These are phyloP conservation scores for Hypoxylon trugodes DNA, from an alignment of 495 filamentous ascomycete species.

Conservation along the genomic window DNA sequence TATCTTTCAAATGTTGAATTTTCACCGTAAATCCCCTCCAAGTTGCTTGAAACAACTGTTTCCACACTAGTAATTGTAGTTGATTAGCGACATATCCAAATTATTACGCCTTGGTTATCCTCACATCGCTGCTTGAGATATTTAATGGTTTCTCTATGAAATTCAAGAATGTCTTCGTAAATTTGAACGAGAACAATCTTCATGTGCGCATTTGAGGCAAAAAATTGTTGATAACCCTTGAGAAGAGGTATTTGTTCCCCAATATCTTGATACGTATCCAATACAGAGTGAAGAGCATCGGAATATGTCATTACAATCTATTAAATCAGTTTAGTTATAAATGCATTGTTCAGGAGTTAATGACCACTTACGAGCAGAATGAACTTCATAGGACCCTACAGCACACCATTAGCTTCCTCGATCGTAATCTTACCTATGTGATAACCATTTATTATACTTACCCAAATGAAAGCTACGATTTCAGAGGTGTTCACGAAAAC, in stretches of 20 bases:
- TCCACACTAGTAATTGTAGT: background rate
- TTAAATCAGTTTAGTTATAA: background rate
- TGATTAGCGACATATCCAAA: background rate
- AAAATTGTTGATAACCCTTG: conserved; percentile 32
- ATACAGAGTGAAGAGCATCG: conserved; percentile 47
- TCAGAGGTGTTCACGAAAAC: conserved; percentile 45
- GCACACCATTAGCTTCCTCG: background rate
- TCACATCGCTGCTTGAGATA: conserved; percentile 36
- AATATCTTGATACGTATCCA: conserved; percentile 54
- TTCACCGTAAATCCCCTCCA: conserved; percentile 48
- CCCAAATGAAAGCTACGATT: conserved; percentile 50
- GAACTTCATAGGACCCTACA: conserved; percentile 17
- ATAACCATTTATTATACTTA: conserved; percentile 9
- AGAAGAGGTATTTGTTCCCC: conserved; percentile 51
- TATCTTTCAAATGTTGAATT: conserved; percentile 41
- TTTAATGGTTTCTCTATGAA: conserved; percentile 44
- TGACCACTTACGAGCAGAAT: conserved; percentile 6
- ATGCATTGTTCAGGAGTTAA: background rate
- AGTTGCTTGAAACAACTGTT: conserved; percentile 12
- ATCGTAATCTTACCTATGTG: too few species aligned
- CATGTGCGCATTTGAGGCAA: conserved; percentile 3
- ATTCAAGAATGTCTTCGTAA: conserved; percentile 51
- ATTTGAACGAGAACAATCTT: conserved; percentile 32
- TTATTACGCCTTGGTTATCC: too few species aligned
- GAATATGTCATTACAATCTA: background rate